phyloP scores from a whole-genome alignment of 495 filamentous ascomycete genomes.

The Penicillium atrosanguineum region DNA sequence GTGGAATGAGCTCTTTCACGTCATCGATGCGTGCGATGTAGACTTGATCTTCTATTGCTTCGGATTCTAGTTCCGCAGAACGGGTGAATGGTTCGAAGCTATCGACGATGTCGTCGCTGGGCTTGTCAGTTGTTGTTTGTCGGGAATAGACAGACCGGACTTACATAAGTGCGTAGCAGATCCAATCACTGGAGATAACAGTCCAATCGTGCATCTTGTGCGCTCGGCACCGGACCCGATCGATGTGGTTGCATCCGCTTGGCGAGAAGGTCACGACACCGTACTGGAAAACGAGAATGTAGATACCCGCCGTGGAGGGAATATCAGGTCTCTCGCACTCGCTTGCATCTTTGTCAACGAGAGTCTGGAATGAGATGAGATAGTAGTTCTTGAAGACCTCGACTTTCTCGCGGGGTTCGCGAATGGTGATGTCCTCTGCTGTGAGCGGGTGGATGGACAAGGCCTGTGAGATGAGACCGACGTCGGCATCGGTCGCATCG shows the following conservation, averaged over 20 bases:
- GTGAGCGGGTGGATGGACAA: conserved; percentile 90
- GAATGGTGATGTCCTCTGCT: conserved; percentile 83
- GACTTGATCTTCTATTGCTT: conserved; percentile 88
- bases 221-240: conserved; percentile 79
- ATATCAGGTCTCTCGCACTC: conserved; percentile 52
- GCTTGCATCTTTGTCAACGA: conserved; percentile 59
- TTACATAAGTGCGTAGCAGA: conserved; percentile 94
- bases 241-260: conserved; percentile 68
- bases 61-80: conserved; percentile 73
- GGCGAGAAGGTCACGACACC: conserved; percentile 90
- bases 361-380: conserved; percentile 88
- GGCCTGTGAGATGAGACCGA: conserved; percentile 71
- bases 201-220: conserved; percentile 81
- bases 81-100: conserved; percentile 79
- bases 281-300: conserved; percentile 90
- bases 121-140: conserved; percentile 11
- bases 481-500: conserved; percentile 79
- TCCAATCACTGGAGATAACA: conserved; percentile 86
- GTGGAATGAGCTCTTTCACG: conserved; percentile 71
- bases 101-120: conserved; percentile 90
- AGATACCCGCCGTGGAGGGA: conserved; percentile 79
- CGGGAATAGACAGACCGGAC: conserved; percentile 22
- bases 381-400: conserved; percentile 94
- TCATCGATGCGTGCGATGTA: conserved; percentile 84
- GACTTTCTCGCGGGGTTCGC: conserved; percentile 92